Evolutionary conservation across 805 yeast genomes (phyloP), one percentile per base, ranked within the genome.

Genomic region (Candida vartiovaarae): DNA sequence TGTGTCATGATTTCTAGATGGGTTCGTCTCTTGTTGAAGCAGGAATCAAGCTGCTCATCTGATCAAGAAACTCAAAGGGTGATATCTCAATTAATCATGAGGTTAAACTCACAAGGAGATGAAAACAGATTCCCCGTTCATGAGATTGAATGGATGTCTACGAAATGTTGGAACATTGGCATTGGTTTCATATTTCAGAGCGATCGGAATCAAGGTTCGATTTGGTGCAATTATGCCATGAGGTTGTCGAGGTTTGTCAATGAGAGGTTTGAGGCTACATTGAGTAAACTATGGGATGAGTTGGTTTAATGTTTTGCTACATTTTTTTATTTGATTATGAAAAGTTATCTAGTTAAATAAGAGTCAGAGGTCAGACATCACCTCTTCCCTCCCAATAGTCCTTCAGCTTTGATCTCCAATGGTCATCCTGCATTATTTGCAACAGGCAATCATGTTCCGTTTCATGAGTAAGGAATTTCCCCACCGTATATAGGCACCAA

Each of bases 151-250:
- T 61, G 63, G 61, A 46, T 70, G 7, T 57, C 67, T 1, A 62
- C 66, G 2, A 49, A 56, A 1, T 55, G 64, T 36, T 70, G 74
- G 74, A 69, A 70, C 38, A 50, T 51, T 35, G 72, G 72, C 1
- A 63, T 68, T 4, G 57, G 43, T 11, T 39, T 43, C n/a, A 31
- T 49, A 9, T 50, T 55, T 32, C 47, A 46, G 6, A 60, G 52
- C 3, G 50, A 60, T 3, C 52, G 50, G 23, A 23, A 36, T 2
- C 40, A 41, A 10, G 65, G 65, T 2, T 40, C 45, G 3, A 26
- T 31, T 2, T 65, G 66, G 65, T 65, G 67, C 44, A 42, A 45
- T 20, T 42, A 44, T 26, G 59, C 68, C 1, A 51, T 56, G 28
- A 47, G 51, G n/a, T 53, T 56, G 32, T 53, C 67, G 2, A 39